These are phyloP conservation scores for Ganoderma leucocontextum DNA, from an alignment of 1,284 basidiomycete genomes.

Conservation along the genomic window DNA sequence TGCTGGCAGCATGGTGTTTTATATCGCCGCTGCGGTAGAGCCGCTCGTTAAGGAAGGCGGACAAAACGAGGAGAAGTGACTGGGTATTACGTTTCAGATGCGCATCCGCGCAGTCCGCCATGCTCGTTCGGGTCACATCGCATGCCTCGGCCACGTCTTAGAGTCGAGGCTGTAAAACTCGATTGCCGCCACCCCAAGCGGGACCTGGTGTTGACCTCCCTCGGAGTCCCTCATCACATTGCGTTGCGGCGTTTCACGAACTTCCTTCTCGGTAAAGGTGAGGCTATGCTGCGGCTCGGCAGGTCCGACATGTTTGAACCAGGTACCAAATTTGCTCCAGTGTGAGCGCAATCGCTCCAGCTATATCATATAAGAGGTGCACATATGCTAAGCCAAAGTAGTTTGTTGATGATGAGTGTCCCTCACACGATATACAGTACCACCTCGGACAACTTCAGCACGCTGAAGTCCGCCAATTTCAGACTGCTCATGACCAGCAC, in stretches of 20 bases:
- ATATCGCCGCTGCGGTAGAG: constrained; percentile 23
- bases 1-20: constrained; percentile 23
- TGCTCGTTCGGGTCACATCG: constrained; percentile 14
- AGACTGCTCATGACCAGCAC: neutral
- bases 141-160: constrained; percentile 8
- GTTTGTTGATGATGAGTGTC: too few relatives aligned
- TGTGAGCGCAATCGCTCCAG: neutral
- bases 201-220: neutral
- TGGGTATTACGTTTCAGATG: constrained; percentile 22
- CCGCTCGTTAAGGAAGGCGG: constrained; percentile 22
- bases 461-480: neutral
- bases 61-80: constrained; percentile 29
- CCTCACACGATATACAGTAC: too few relatives aligned
- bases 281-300: neutral
- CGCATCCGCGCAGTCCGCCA: constrained; percentile 6
- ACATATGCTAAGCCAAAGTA: neutral
- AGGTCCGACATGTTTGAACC: neutral
- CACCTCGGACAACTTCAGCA: neutral
- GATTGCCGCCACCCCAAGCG: neutral
- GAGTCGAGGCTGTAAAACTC: constrained; percentile 4
- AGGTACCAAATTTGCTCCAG: neutral
- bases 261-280: neutral
- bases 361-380: neutral
- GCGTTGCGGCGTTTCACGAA: neutral
- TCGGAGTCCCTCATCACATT: neutral